Percentiles rank a stretch among this genome's conserved stretches.
These are phyloP conservation scores for Platanthera zijinensis DNA, from an alignment of 106 monocot species.

Conservation along the genomic window DNA sequence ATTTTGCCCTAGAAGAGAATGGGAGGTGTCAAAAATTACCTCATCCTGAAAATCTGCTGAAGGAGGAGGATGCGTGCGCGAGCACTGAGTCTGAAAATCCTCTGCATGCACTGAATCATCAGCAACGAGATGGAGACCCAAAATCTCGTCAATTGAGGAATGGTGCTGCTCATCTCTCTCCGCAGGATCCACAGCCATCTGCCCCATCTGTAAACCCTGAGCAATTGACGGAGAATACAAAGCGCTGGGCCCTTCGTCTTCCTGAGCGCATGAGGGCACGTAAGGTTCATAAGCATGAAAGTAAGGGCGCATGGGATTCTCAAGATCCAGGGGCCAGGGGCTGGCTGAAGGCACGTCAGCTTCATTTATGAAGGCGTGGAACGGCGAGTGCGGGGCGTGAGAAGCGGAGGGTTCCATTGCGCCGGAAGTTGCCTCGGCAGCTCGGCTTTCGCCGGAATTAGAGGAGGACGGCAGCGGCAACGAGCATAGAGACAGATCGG, in stretches of 20 bases:
- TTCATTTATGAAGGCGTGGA: conserved; percentile 7
- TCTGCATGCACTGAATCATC: not conserved
- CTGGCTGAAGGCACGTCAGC: not conserved
- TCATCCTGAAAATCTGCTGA: not conserved
- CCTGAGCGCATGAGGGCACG: not conserved
- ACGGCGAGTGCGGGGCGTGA: conserved; percentile 12
- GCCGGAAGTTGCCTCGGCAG: not conserved
- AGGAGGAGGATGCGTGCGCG: not conserved
- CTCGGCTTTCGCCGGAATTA: conserved; percentile 4
- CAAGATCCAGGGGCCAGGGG: not conserved
- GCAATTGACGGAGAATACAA: not conserved
- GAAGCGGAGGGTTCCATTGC: not conserved
- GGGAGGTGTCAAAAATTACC: not conserved
- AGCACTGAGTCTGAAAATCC: not conserved
- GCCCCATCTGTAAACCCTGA: not conserved
- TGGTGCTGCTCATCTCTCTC: not conserved
- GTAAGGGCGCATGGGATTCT: not conserved
- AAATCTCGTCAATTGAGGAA: not conserved
- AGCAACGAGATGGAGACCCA: not conserved
- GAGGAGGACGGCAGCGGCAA: not conserved
- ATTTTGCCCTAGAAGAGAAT: not conserved
- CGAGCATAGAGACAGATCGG: conserved; percentile 35
- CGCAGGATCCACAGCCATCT: not conserved
- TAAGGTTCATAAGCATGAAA: not conserved
- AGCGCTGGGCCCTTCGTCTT: not conserved